These are phyloP conservation scores for Rhodocollybia butyracea DNA, from an alignment of 768 basidiomycete genomes.

Conservation along the genomic window DNA sequence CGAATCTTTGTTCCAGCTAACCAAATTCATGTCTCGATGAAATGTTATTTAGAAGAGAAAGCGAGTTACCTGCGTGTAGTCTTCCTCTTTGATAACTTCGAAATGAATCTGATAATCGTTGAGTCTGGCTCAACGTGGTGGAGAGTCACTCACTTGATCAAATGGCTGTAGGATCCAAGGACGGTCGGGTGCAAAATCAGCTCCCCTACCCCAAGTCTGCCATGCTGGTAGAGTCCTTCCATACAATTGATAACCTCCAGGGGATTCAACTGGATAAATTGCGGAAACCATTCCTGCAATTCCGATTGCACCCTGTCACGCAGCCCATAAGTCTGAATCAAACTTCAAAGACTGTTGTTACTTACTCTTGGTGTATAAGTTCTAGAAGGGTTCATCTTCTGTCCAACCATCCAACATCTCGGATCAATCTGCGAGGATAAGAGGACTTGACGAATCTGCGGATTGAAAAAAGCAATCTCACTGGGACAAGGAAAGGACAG, in stretches of 20 bases:
- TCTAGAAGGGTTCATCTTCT: slow-evolving; percentile 75
- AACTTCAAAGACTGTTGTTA: not conserved
- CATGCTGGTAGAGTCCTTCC: slow-evolving; percentile 64
- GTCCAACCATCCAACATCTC: slow-evolving; percentile 54
- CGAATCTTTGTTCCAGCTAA: slow-evolving; percentile 49
- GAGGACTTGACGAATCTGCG: not conserved
- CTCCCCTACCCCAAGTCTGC: slow-evolving; percentile 59
- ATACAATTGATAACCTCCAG: slow-evolving; percentile 64
- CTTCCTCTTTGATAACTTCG: slow-evolving; percentile 40
- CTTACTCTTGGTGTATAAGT: slow-evolving; percentile 60
- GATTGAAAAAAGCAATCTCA: slow-evolving; percentile 18
- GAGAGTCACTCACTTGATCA: slow-evolving; percentile 43
- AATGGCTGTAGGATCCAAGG: slow-evolving; percentile 65
- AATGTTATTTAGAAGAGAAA: not conserved
- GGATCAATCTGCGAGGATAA: slow-evolving; percentile 46
- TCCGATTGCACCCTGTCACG: slow-evolving; percentile 58
- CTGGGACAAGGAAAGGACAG: slow-evolving; percentile 61
- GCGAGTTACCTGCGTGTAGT: slow-evolving; percentile 42
- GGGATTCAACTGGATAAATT: slow-evolving; percentile 62
- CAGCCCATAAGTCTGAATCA: not conserved
- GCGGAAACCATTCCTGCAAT: slow-evolving; percentile 65
- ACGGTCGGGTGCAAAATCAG: slow-evolving; percentile 38
- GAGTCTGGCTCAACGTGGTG: not conserved
- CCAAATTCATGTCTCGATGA: not conserved
- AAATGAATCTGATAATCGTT: slow-evolving; percentile 42